phyloP scores from a whole-genome alignment of 441 rosid species.

The Bocquillonia castaneifolia region DNA sequence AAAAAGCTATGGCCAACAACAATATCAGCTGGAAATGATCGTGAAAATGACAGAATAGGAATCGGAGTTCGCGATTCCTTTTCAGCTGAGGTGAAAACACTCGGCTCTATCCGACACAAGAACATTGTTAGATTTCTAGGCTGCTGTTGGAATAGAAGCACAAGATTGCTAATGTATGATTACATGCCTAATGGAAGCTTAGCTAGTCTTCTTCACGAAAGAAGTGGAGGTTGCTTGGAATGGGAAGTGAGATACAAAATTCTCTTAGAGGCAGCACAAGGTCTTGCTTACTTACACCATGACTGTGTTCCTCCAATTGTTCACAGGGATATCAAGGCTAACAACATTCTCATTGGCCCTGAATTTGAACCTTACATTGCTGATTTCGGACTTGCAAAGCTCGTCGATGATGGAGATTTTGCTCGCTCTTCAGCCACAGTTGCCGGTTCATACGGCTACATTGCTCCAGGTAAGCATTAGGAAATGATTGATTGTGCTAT shows the following conservation, averaged over 20 bases:
- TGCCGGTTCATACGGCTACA: constrained; percentile 94
- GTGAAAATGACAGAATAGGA: constrained; percentile 30
- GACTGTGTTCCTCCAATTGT: constrained; percentile 90
- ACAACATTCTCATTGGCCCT: constrained; percentile 82
- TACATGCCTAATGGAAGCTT: constrained; percentile 95
- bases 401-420: constrained; percentile 78
- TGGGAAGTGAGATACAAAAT: constrained; percentile 88
- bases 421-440: constrained; percentile 80
- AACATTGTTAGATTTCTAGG: constrained; percentile 90
- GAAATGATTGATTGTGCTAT: too few species aligned
- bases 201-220: constrained; percentile 82
- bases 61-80: constrained; percentile 71
- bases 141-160: constrained; percentile 79
- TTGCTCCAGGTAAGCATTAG: constrained; percentile 74
- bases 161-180: constrained; percentile 81
- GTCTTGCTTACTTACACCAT: constrained; percentile 87
- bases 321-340: constrained; percentile 92
- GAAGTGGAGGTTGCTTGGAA: constrained; percentile 61
- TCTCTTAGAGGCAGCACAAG: constrained; percentile 83
- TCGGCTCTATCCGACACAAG: constrained; percentile 95
- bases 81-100: constrained; percentile 87
- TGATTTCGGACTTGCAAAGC: constrained; percentile 96
- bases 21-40: constrained; percentile 31
- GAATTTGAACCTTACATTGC: constrained; percentile 94
- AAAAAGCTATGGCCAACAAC: constrained; percentile 88